Conservation (phyloP, 192 early-diverging fungal species). For the Radiomyces spectabilis region DNA sequence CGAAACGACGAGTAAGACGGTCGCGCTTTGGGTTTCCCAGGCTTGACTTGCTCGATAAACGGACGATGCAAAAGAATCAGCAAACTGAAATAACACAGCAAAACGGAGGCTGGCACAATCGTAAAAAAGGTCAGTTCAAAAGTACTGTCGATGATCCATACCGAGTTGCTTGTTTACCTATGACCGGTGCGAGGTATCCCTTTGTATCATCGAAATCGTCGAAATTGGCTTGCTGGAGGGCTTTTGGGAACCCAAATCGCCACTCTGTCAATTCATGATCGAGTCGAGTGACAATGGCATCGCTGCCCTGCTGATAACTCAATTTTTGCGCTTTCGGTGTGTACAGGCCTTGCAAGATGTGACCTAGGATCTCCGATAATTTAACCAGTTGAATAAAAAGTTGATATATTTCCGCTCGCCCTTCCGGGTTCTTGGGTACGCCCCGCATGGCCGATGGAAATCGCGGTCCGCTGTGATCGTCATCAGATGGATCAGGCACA, state of each 20-base stretch:
- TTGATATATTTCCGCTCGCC: conserved; percentile 14
- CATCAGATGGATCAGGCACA: conserved; percentile 7
- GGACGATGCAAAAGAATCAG: conserved; percentile 30
- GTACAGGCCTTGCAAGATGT: conserved; percentile 28
- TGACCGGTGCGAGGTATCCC: conserved; percentile 16
- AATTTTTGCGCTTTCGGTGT: conserved; percentile 22
- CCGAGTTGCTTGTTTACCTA: conserved; percentile 19
- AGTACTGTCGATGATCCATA: not conserved
- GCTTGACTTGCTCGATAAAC: conserved; percentile 17
- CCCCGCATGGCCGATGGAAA: conserved; percentile 17
- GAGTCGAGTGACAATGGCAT: conserved; percentile 19
- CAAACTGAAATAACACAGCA: conserved; percentile 27
- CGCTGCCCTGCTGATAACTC: conserved; percentile 22
- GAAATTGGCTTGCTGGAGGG: conserved; percentile 11
- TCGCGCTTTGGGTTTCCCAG: conserved; percentile 4
- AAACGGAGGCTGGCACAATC: conserved; percentile 8
- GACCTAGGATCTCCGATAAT: conserved; percentile 27
- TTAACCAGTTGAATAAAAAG: conserved; percentile 30
- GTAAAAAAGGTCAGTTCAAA: not conserved
- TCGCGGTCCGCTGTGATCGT: not conserved
- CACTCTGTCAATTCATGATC: conserved; percentile 30
- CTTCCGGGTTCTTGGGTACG: conserved; percentile 4
- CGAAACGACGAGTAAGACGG: conserved; percentile 23
- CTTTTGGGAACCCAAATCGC: conserved; percentile 26
- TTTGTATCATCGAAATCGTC: conserved; percentile 17